These are phyloP conservation scores for Fraxinus greggii DNA, from an alignment of 305 asterid species.

Conservation along the genomic window DNA sequence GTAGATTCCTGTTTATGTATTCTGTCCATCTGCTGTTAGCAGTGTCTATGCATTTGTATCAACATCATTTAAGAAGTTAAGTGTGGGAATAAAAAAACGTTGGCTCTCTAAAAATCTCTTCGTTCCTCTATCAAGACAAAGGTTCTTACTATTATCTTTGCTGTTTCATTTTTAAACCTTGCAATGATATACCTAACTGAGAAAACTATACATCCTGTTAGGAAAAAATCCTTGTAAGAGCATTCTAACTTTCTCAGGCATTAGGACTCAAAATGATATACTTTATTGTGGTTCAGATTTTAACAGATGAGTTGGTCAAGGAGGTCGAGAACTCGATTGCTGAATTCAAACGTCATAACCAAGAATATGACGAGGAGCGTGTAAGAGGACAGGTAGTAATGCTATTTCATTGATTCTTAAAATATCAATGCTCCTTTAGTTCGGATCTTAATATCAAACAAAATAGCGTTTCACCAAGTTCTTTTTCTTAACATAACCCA, in stretches of 20 bases:
- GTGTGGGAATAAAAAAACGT: background rate
- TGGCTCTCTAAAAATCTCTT: background rate
- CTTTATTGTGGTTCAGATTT: slow-evolving; percentile 43
- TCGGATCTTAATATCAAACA: background rate
- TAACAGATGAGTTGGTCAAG: slow-evolving; percentile 70
- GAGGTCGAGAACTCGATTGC: slow-evolving; percentile 75
- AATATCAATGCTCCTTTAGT: background rate
- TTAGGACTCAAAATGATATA: background rate
- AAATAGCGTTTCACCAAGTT: background rate
- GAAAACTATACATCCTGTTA: background rate
- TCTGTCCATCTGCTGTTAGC: background rate
- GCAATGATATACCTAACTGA: background rate
- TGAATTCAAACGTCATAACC: slow-evolving; percentile 69
- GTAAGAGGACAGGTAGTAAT: slow-evolving; percentile 76
- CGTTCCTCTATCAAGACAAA: background rate
- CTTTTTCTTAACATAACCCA: background rate
- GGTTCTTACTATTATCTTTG: background rate
- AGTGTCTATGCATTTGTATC: background rate
- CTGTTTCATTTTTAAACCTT: background rate
- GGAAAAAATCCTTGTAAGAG: background rate
- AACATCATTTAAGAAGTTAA: background rate
- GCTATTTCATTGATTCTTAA: slow-evolving; percentile 12
- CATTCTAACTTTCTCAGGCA: background rate
- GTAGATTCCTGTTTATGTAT: slow-evolving; percentile 27
- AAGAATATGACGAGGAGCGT: slow-evolving; percentile 83